Evolutionary conservation across 2,329 filamentous ascomycete species (phyloP).

Genomic region (Meredithiella fracta): DNA sequence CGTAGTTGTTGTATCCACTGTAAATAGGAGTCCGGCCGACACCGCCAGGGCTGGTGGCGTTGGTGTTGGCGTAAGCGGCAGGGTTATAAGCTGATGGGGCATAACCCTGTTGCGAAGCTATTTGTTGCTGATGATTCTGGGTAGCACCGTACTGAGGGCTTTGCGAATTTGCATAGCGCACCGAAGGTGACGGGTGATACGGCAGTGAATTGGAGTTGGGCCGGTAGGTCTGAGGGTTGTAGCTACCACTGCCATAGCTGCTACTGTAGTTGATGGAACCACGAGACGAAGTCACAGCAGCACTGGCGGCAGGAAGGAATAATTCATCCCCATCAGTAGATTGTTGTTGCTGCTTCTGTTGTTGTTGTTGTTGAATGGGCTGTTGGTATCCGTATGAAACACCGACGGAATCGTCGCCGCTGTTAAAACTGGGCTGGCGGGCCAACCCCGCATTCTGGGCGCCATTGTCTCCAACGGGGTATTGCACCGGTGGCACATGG

Average conservation of each 20-base stretch:
- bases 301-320: conserved; percentile 11
- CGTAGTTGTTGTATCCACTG: conserved; percentile 30
- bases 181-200: conserved; percentile 17
- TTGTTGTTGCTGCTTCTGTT: conserved; percentile 1
- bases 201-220: conserved; percentile 10
- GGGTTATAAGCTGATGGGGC: conserved; percentile 50
- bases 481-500: conserved; percentile 49
- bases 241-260: conserved; percentile 14
- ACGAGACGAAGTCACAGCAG: conserved; percentile 12
- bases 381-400: conserved; percentile 19
- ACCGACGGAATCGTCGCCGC: conserved; percentile 50
- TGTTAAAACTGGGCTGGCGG: conserved; percentile 57
- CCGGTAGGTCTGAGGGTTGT: conserved; percentile 11
- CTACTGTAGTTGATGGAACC: conserved; percentile 17
- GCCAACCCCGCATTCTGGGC: conserved; percentile 23
- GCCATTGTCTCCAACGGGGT: conserved; percentile 28
- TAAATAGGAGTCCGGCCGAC: conserved; percentile 37
- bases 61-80: conserved; percentile 37
- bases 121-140: conserved; percentile 11
- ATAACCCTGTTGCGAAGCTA: conserved; percentile 35
- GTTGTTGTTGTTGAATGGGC: conserved; percentile 14
- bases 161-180: conserved; percentile 10
- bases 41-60: conserved; percentile 15
- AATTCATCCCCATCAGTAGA: conserved; percentile 7
- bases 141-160: conserved; percentile 7